Conservation (phyloP, 2,329 filamentous ascomycete species). For the Pestalotiopsis sp. region DNA sequence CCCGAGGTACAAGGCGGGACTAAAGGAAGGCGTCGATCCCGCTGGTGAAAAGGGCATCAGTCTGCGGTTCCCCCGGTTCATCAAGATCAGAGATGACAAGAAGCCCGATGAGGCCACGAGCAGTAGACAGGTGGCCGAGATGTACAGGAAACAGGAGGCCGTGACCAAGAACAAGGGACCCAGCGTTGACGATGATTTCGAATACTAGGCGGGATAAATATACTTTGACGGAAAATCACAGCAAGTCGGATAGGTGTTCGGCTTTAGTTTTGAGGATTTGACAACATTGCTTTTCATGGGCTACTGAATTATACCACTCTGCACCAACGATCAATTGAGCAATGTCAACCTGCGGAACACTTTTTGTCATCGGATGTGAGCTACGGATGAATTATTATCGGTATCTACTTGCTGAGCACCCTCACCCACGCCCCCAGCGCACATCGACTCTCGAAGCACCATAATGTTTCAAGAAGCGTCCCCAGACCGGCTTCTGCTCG, state of each 20-base stretch:
- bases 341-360: no score
- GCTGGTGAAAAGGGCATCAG: slow-evolving; percentile 79
- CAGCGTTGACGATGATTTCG: slow-evolving; percentile 93
- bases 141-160: slow-evolving; percentile 95
- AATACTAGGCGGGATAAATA: slow-evolving; percentile 67
- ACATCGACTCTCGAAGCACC: slow-evolving; percentile 10
- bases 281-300: not conserved
- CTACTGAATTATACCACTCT: slow-evolving; percentile 1
- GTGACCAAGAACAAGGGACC: slow-evolving; percentile 85
- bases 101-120: slow-evolving; percentile 89
- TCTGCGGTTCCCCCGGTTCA: slow-evolving; percentile 89
- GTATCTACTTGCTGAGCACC: no score
- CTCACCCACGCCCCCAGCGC: slow-evolving; percentile 8
- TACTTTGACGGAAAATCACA: not conserved
- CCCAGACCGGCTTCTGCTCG: not conserved
- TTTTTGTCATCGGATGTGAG: no score
- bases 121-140: slow-evolving; percentile 86
- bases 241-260: not conserved
- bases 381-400: no score
- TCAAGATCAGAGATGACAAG: slow-evolving; percentile 92
- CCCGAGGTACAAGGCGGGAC: slow-evolving; percentile 90
- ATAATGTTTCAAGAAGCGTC: slow-evolving; percentile 13
- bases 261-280: not conserved
- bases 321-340: no score
- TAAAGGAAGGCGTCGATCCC: slow-evolving; percentile 75